These are phyloP conservation scores for Ophiostoma populinum DNA, from an alignment of 2,329 filamentous ascomycete species.

Conservation along the genomic window DNA sequence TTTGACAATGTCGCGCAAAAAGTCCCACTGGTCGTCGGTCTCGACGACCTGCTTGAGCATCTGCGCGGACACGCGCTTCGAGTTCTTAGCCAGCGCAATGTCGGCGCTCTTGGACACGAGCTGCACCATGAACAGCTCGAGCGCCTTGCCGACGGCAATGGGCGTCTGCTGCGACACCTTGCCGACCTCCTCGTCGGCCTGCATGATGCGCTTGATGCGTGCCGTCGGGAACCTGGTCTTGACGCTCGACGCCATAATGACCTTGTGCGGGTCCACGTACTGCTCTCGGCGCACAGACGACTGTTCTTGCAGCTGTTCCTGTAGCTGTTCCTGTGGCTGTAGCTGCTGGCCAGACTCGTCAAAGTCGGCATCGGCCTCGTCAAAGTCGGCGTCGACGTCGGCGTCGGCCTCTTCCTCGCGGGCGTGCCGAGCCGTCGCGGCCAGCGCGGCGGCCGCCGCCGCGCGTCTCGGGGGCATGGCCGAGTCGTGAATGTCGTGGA, in stretches of 20 bases:
- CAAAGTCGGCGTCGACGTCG: no score
- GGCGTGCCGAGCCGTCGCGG: no score
- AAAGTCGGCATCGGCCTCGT: no score
- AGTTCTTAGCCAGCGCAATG: conserved; percentile 64
- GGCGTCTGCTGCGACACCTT: conserved; percentile 97
- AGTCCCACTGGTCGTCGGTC: conserved; percentile 85
- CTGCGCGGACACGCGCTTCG: conserved; percentile 73
- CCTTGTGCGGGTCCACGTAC: conserved; percentile 1
- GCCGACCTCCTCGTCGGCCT: conserved; percentile 94
- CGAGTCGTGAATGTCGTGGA: no score
- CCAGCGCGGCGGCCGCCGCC: no score
- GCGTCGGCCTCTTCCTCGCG: no score
- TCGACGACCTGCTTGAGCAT: conserved; percentile 87
- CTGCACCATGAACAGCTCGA: conserved; percentile 96
- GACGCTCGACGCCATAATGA: conserved; percentile 50
- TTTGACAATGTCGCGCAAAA: conserved; percentile 74
- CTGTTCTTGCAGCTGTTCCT: background rate
- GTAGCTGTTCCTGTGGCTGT: background rate
- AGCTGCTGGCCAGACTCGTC: background rate
- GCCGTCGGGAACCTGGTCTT: conserved; percentile 94
- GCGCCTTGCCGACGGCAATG: conserved; percentile 84
- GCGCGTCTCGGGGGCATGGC: no score
- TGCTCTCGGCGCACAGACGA: no score
- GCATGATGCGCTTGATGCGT: conserved; percentile 97
- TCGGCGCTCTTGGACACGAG: conserved; percentile 77